Percentiles rank a stretch among this genome's conserved stretches.
phyloP scores from a whole-genome alignment of 2,329 filamentous ascomycete genomes.

The Neonectria coccinea region DNA sequence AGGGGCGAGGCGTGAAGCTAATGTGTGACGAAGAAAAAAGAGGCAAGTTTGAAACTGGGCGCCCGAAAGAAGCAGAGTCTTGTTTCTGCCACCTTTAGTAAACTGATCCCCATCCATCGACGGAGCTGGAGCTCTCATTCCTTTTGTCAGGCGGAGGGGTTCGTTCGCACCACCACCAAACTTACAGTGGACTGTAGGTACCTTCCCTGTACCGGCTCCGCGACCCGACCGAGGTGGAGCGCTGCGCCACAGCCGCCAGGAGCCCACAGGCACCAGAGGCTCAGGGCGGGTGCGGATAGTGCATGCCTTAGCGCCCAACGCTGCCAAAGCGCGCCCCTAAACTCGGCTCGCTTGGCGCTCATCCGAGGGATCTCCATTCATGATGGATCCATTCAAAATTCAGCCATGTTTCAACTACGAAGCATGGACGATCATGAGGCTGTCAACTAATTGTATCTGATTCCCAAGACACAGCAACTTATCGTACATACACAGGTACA shows the following conservation, averaged over 20 bases:
- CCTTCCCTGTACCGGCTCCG: not conserved
- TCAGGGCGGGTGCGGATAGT: not conserved
- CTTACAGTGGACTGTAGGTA: not conserved
- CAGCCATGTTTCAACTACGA: not conserved
- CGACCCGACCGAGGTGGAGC: slow-evolving; percentile 27
- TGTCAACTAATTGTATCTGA: not conserved
- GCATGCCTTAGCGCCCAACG: not conserved
- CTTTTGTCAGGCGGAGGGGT: not conserved
- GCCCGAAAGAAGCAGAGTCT: not conserved
- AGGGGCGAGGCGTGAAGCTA: too few species aligned
- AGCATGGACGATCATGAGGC: not conserved
- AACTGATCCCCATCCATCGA: not conserved
- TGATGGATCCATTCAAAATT: not conserved
- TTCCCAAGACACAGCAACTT: not conserved
- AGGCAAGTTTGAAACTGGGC: not conserved
- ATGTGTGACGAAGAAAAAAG: not conserved
- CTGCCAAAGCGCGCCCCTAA: not conserved
- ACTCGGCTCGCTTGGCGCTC: slow-evolving; percentile 2
- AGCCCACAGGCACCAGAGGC: not conserved
- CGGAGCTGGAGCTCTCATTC: slow-evolving; percentile 7
- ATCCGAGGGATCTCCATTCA: not conserved
- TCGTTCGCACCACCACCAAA: not conserved
- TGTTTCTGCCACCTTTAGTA: too few species aligned
- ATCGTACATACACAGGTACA: not conserved
- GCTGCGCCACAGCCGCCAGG: slow-evolving; percentile 45